phyloP scores from a whole-genome alignment of 495 filamentous ascomycete genomes.

The Penicillium roqueforti region DNA sequence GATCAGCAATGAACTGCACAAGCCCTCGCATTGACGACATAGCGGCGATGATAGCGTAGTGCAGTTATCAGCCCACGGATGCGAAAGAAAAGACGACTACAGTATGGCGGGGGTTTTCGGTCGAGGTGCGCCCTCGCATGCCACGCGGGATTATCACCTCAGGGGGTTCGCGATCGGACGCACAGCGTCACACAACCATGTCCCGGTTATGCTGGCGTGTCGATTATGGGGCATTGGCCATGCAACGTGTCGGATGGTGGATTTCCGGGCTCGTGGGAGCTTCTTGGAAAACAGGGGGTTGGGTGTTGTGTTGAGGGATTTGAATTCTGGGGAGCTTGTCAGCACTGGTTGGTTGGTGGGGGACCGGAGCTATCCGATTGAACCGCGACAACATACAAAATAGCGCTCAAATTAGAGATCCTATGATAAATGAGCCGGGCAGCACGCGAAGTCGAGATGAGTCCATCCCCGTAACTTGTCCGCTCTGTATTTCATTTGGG shows the following conservation, averaged over 20 bases:
- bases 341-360: slow-evolving; percentile 6
- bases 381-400: slow-evolving; percentile 1
- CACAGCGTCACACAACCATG: slow-evolving; percentile 34
- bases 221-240: slow-evolving; percentile 23
- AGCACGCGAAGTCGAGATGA: slow-evolving; percentile 9
- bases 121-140: slow-evolving; percentile 23
- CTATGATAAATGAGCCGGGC: slow-evolving; percentile 1
- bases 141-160: slow-evolving; percentile 27
- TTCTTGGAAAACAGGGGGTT: slow-evolving; percentile 22
- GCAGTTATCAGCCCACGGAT: background rate
- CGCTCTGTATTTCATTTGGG: slow-evolving; percentile 24
- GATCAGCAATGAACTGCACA: slow-evolving; percentile 97
- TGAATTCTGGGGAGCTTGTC: slow-evolving; percentile 10
- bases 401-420: background rate
- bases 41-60: background rate
- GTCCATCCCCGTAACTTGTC: slow-evolving; percentile 13
- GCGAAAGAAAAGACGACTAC: background rate
- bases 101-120: slow-evolving; percentile 14
- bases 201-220: slow-evolving; percentile 16
- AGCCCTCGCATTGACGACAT: slow-evolving; percentile 80
- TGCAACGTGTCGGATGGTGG: slow-evolving; percentile 4
- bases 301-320: slow-evolving; percentile 10
- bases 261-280: slow-evolving; percentile 3
- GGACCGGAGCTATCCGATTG: background rate
- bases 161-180: slow-evolving; percentile 27